Evolutionary conservation across 352 stramenopile genomes (phyloP).

Genomic region (Phytopythium boreale): DNA sequence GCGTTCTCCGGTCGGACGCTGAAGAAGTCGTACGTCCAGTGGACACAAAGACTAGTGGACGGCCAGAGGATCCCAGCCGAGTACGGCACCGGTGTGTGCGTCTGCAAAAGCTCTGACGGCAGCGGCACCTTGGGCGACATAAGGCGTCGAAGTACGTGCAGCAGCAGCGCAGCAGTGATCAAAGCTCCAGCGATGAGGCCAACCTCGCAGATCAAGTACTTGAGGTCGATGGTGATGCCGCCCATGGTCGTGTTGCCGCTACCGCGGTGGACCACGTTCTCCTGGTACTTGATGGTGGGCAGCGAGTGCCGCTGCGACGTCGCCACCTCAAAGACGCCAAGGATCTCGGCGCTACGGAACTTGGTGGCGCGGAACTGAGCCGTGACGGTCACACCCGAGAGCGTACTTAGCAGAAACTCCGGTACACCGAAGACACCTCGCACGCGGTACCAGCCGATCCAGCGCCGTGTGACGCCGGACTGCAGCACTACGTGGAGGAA

Average conservation of each 20-base stretch:
- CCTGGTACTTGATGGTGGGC: conserved; percentile 5
- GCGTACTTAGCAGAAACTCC: conserved; percentile 31
- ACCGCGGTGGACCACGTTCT: conserved; percentile 16
- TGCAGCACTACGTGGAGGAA: conserved; percentile 23
- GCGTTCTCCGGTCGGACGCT: conserved; percentile 17
- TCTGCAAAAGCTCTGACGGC: background rate
- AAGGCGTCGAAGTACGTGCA: background rate
- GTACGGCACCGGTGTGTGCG: conserved; percentile 23
- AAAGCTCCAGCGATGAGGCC: background rate
- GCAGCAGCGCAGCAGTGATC: background rate
- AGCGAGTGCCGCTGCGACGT: background rate
- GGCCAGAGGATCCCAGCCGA: conserved; percentile 29
- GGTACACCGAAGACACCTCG: conserved; percentile 18
- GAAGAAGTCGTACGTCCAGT: conserved; percentile 34
- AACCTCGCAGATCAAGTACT: conserved; percentile 26
- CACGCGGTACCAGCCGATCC: conserved; percentile 14
- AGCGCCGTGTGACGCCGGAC: conserved; percentile 14
- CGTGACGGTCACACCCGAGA: conserved; percentile 29
- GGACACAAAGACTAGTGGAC: conserved; percentile 21
- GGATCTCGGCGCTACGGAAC: conserved; percentile 20
- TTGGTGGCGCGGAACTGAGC: conserved; percentile 29
- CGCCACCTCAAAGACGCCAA: conserved; percentile 4
- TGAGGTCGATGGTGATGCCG: conserved; percentile 31
- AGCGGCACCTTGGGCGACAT: background rate
- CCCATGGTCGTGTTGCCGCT: conserved; percentile 20